Evolutionary conservation across 2,329 filamentous ascomycete species (phyloP).

Genomic region (Exophiala sideris): DNA sequence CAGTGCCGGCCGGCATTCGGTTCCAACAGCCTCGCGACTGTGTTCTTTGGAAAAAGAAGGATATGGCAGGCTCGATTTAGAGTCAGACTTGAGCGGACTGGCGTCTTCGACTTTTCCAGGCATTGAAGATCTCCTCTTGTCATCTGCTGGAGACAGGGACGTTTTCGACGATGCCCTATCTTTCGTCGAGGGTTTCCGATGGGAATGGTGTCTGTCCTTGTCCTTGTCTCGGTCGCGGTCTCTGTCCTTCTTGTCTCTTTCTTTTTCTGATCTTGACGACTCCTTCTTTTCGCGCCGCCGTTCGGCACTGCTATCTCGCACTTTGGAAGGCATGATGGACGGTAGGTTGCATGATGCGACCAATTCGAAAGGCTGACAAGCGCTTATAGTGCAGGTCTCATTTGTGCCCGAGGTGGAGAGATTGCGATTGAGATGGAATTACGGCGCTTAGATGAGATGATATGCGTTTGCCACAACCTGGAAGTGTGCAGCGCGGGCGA

Average conservation of each 20-base stretch:
- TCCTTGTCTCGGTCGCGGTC: constrained; percentile 16
- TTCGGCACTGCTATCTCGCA: constrained; percentile 26
- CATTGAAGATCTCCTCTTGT: constrained; percentile 31
- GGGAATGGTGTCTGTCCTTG: constrained; percentile 20
- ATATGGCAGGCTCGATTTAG: constrained; percentile 62
- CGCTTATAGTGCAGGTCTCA: constrained; percentile 22
- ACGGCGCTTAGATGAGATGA: constrained; percentile 18
- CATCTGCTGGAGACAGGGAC: constrained; percentile 28
- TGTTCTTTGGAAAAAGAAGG: constrained; percentile 85
- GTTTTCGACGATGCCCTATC: constrained; percentile 26
- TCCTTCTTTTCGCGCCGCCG: constrained; percentile 25
- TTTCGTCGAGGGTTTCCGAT: constrained; percentile 23
- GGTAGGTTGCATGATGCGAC: constrained; percentile 26
- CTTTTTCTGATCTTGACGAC: constrained; percentile 24
- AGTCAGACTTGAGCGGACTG: constrained; percentile 31
- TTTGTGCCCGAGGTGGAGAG: constrained; percentile 18
- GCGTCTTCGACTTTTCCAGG: constrained; percentile 25
- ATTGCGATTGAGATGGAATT: neutral
- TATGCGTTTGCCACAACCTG: constrained; percentile 9
- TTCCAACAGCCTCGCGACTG: constrained; percentile 78
- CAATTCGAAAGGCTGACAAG: constrained; percentile 12
- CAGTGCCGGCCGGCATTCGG: constrained; percentile 47
- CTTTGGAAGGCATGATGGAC: constrained; percentile 27
- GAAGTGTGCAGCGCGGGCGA: neutral
- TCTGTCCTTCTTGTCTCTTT: constrained; percentile 16